These are phyloP conservation scores for Mediolabrus comicus DNA, from an alignment of 108 stramenopile species.

Conservation along the genomic window DNA sequence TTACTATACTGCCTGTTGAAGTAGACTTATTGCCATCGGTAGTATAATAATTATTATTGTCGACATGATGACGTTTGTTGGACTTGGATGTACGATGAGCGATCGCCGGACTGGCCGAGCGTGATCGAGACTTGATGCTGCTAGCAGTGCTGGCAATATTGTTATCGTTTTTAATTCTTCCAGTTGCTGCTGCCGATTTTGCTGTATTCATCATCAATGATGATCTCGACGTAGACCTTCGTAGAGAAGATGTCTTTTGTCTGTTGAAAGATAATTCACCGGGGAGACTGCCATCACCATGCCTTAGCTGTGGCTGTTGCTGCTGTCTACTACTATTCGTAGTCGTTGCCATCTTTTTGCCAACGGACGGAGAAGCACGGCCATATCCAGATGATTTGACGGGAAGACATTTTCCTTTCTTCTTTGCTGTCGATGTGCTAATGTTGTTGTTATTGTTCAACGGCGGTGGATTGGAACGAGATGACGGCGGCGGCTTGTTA, in stretches of 20 bases:
- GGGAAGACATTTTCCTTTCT: neutral
- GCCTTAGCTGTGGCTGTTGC: neutral
- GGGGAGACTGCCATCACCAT: neutral
- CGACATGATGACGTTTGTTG: neutral
- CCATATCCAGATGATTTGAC: neutral
- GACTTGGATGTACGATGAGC: too few relatives aligned
- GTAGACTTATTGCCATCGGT: too few relatives aligned
- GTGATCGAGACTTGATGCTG: neutral
- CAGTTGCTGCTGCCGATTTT: neutral
- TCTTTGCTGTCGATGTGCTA: neutral
- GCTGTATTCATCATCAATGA: neutral
- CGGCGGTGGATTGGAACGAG: neutral
- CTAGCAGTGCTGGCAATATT: too few relatives aligned
- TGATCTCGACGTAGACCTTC: neutral
- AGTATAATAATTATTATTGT: neutral
- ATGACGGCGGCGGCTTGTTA: neutral
- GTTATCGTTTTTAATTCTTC: neutral
- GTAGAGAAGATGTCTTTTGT: neutral
- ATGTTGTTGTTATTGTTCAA: neutral
- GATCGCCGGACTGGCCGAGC: neutral
- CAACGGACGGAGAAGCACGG: neutral
- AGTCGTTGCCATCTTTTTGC: too few relatives aligned
- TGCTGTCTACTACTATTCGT: neutral
- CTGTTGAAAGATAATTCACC: neutral
- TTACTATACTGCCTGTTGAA: neutral